Evolutionary conservation across 2,329 filamentous ascomycete genomes (phyloP).

Genomic region (Endoconidiophora laricicola): DNA sequence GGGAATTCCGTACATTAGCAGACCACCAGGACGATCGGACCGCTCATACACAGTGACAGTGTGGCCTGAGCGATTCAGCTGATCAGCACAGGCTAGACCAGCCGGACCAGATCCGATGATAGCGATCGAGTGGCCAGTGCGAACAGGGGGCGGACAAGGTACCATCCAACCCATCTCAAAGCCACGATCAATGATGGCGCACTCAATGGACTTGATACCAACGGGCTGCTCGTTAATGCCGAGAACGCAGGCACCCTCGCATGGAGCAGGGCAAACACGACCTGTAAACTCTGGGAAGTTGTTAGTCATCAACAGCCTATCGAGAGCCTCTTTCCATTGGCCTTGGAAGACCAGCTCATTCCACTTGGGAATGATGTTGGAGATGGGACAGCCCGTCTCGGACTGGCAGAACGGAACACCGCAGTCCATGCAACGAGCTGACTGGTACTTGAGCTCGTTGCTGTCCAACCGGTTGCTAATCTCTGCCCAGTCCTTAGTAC

Average conservation of each 20-base stretch:
- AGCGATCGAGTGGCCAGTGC: constrained; percentile 76
- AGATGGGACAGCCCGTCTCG: constrained; percentile 87
- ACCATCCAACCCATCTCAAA: constrained; percentile 99
- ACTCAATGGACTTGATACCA: constrained; percentile 96
- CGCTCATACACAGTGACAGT: constrained; percentile 82
- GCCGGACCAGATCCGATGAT: constrained; percentile 85
- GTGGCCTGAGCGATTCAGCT: constrained; percentile 87
- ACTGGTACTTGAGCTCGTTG: constrained; percentile 92
- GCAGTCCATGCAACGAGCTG: constrained; percentile 95
- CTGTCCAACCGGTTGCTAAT: constrained; percentile 74
- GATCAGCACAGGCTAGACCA: constrained; percentile 78
- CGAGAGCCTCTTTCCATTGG: constrained; percentile 82
- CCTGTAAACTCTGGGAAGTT: constrained; percentile 98
- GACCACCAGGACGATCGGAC: constrained; percentile 72
- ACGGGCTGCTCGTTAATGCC: constrained; percentile 96
- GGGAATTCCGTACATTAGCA: constrained; percentile 96
- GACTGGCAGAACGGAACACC: constrained; percentile 97
- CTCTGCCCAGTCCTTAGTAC: constrained; percentile 87
- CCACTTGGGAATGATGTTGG: constrained; percentile 96
- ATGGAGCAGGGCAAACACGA: constrained; percentile 90
- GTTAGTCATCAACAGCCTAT: constrained; percentile 87
- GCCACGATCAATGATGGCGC: constrained; percentile 90
- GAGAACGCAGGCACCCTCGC: constrained; percentile 87
- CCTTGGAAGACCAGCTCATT: constrained; percentile 64
- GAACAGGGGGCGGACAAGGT: constrained; percentile 57